A percentile compares a stretch with the other conserved stretches of the same genome.
Conservation (phyloP, 176 grass and related monocot species). For the Canna indica region DNA sequence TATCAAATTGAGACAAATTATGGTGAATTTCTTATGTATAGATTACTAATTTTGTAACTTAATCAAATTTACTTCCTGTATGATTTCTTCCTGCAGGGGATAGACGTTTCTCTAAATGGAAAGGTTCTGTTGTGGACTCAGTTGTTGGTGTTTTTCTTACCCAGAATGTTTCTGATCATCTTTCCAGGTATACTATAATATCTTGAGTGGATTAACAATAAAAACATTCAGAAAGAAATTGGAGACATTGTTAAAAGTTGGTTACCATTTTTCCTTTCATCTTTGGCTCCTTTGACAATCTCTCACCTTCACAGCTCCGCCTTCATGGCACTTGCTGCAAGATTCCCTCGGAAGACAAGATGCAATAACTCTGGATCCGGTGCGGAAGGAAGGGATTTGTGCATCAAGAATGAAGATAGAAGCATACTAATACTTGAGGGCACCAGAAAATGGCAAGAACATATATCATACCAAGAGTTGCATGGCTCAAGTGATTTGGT, state of each 20-base stretch:
- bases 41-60: not conserved
- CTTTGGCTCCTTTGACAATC: not conserved
- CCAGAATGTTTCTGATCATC: constrained; percentile 41
- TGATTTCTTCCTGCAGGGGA: constrained; percentile 16
- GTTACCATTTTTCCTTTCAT: not conserved
- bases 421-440: constrained; percentile 31
- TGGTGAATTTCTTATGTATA: not conserved
- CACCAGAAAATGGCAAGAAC: constrained; percentile 36
- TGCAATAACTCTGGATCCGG: constrained; percentile 8
- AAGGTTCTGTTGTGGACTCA: constrained; percentile 38
- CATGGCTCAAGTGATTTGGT: constrained; percentile 28
- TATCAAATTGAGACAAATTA: not conserved
- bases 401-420: constrained; percentile 27
- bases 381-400: constrained; percentile 14
- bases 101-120: constrained; percentile 33
- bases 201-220: not conserved
- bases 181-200: constrained; percentile 26
- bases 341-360: constrained; percentile 46
- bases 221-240: not conserved
- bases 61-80: not conserved
- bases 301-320: constrained; percentile 44
- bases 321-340: constrained; percentile 74
- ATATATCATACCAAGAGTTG: constrained; percentile 44
- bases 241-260: not conserved
- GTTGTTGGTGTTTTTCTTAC: constrained; percentile 42